A percentile compares a stretch with the other conserved stretches of the same genome.
phyloP scores from a whole-genome alignment of 306 rosid genomes.

The Pachyrhizus erosus region DNA sequence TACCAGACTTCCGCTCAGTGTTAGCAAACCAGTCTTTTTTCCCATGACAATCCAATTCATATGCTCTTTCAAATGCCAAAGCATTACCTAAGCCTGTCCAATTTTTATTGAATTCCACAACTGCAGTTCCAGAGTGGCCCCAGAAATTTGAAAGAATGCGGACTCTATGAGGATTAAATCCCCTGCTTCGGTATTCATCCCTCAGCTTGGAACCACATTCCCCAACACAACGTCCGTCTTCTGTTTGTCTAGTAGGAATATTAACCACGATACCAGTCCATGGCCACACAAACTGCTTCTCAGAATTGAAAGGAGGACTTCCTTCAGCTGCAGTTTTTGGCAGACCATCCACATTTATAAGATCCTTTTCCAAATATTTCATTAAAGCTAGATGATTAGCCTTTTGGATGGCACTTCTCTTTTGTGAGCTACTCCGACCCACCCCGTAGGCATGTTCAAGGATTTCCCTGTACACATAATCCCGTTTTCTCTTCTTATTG shows the following conservation, averaged over 20 bases:
- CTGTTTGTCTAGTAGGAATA: constrained; percentile 68
- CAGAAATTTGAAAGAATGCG: constrained; percentile 63
- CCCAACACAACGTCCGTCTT: constrained; percentile 75
- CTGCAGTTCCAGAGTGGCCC: constrained; percentile 86
- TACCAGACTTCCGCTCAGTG: constrained; percentile 62
- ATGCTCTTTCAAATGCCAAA: constrained; percentile 83
- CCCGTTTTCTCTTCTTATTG: constrained; percentile 66
- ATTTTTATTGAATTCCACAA: constrained; percentile 80
- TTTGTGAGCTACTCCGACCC: constrained; percentile 79
- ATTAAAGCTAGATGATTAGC: constrained; percentile 84
- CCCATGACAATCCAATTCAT: constrained; percentile 77
- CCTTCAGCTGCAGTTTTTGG: constrained; percentile 48
- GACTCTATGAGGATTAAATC: constrained; percentile 82
- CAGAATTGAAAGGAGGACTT: constrained; percentile 52
- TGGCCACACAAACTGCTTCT: constrained; percentile 87
- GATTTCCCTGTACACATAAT: constrained; percentile 67
- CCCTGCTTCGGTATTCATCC: constrained; percentile 77
- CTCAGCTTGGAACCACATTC: constrained; percentile 91
- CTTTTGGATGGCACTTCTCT: constrained; percentile 77
- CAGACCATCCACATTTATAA: constrained; percentile 52
- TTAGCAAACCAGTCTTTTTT: constrained; percentile 70
- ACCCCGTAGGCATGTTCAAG: constrained; percentile 95
- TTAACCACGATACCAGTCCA: constrained; percentile 93
- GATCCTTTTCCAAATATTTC: constrained; percentile 72
- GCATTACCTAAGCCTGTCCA: constrained; percentile 88